Conservation (phyloP, 208 protist species). For the Herpetomonas samuelpessoai region DNA sequence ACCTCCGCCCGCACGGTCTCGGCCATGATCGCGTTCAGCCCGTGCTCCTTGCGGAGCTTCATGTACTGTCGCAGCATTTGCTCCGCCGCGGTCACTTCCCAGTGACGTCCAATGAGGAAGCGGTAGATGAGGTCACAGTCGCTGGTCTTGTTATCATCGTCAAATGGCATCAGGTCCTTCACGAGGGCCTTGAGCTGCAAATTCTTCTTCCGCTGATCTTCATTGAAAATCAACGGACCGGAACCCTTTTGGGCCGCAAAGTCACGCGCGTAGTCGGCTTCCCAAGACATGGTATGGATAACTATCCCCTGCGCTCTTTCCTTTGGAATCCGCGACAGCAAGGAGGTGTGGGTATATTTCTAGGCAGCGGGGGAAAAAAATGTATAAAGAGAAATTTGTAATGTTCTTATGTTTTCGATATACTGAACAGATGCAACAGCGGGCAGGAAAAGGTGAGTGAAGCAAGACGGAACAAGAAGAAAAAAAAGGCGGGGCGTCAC, state of each 20-base stretch:
- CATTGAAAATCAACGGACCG: constrained; percentile 37
- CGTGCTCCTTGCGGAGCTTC: constrained; percentile 30
- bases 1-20: constrained; percentile 38
- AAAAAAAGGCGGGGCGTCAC: neutral
- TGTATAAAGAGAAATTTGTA: constrained; percentile 7
- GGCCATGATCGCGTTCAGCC: constrained; percentile 50
- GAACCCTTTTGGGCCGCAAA: constrained; percentile 29
- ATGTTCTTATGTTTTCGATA: constrained; percentile 1
- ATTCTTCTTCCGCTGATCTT: constrained; percentile 64
- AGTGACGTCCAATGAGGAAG: constrained; percentile 71
- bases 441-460: neutral
- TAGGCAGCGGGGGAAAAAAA: neutral
- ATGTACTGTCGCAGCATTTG: constrained; percentile 48
- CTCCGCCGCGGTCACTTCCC: constrained; percentile 39
- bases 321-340: too few relatives aligned
- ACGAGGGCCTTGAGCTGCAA: constrained; percentile 32
- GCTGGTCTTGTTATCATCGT: constrained; percentile 59
- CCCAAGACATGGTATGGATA: constrained; percentile 15
- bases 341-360: too few relatives aligned
- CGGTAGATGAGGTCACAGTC: constrained; percentile 85
- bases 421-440: constrained; percentile 1
- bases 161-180: constrained; percentile 51
- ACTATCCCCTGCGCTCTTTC: too few relatives aligned
- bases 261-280: constrained; percentile 43
- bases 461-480: neutral